phyloP scores from a whole-genome alignment of 768 basidiomycete genomes.

The Tricholoma flavovirens region DNA sequence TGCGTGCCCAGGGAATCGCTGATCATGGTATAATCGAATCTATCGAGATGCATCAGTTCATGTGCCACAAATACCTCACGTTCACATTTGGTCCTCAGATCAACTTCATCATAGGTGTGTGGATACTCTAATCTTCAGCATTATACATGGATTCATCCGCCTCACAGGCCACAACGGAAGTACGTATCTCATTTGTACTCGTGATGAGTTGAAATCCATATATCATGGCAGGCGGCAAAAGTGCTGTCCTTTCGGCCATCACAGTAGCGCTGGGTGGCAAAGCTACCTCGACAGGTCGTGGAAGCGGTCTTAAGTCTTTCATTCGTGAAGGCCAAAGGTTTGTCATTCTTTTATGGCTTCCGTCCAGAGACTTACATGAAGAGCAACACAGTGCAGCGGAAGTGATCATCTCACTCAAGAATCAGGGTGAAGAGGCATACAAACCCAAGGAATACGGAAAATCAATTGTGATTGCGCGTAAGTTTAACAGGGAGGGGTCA shows the following conservation, averaged over 20 bases:
- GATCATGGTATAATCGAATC: slow-evolving; percentile 85
- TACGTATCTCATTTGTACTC: slow-evolving; percentile 20
- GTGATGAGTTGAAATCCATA: neutral
- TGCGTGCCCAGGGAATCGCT: slow-evolving; percentile 56
- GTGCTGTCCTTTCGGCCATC: slow-evolving; percentile 89
- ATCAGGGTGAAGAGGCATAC: slow-evolving; percentile 88
- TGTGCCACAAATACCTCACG: slow-evolving; percentile 85
- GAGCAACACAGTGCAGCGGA: slow-evolving; percentile 48
- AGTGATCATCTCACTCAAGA: slow-evolving; percentile 79
- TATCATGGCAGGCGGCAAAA: slow-evolving; percentile 72
- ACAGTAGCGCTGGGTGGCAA: slow-evolving; percentile 93
- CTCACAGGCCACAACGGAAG: slow-evolving; percentile 84
- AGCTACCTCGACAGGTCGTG: slow-evolving; percentile 86
- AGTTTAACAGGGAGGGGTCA: slow-evolving; percentile 69
- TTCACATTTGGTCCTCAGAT: slow-evolving; percentile 90
- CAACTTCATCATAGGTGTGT: slow-evolving; percentile 90
- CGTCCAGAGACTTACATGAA: neutral
- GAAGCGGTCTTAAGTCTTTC: slow-evolving; percentile 76
- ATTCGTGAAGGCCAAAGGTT: slow-evolving; percentile 81
- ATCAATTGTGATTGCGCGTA: slow-evolving; percentile 78
- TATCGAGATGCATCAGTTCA: slow-evolving; percentile 88
- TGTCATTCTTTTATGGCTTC: slow-evolving; percentile 16
- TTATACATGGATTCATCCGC: slow-evolving; percentile 2
- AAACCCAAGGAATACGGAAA: slow-evolving; percentile 81
- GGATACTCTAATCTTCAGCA: neutral